Evolutionary conservation across 2,329 filamentous ascomycete genomes (phyloP).

Genomic region (Aureobasidium leucospermi): DNA sequence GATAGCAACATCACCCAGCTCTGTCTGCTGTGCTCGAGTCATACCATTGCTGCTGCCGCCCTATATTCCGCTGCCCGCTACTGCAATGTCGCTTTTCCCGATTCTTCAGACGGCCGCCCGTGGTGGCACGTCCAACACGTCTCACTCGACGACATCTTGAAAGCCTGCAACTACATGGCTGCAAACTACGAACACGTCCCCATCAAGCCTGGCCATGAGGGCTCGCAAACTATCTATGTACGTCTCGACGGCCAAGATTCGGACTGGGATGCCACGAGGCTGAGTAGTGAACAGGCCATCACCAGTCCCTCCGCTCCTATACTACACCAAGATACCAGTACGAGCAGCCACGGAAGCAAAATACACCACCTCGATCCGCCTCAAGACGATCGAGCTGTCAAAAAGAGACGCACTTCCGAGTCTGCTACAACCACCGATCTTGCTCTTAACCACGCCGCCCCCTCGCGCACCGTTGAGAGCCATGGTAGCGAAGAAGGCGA

Average conservation of each 20-base stretch:
- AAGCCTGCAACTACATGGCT: conserved; percentile 69
- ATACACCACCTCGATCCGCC: conserved; percentile 14
- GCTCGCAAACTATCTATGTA: conserved; percentile 36
- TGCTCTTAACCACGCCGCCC: neutral
- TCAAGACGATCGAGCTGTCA: conserved; percentile 22
- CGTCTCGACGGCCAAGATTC: conserved; percentile 28
- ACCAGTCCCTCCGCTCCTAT: conserved; percentile 17
- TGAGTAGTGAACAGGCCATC: conserved; percentile 20
- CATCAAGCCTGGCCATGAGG: conserved; percentile 32
- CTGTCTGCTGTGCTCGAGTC: conserved; percentile 70
- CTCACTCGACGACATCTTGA: conserved; percentile 60
- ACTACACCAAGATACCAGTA: conserved; percentile 22
- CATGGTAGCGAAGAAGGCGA: conserved; percentile 41
- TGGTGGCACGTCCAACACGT: conserved; percentile 84
- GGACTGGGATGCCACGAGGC: conserved; percentile 26
- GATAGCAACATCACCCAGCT: conserved; percentile 80
- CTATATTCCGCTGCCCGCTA: conserved; percentile 81
- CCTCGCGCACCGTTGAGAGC: conserved; percentile 17
- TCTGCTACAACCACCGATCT: neutral
- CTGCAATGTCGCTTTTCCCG: conserved; percentile 62
- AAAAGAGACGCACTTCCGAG: conserved; percentile 15
- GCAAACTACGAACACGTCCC: conserved; percentile 41
- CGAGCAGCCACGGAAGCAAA: conserved; percentile 25
- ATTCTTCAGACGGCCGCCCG: conserved; percentile 65
- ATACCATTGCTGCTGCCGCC: conserved; percentile 74